These are phyloP conservation scores for Posidonia australis DNA, from an alignment of 106 monocot genomes.

Conservation along the genomic window DNA sequence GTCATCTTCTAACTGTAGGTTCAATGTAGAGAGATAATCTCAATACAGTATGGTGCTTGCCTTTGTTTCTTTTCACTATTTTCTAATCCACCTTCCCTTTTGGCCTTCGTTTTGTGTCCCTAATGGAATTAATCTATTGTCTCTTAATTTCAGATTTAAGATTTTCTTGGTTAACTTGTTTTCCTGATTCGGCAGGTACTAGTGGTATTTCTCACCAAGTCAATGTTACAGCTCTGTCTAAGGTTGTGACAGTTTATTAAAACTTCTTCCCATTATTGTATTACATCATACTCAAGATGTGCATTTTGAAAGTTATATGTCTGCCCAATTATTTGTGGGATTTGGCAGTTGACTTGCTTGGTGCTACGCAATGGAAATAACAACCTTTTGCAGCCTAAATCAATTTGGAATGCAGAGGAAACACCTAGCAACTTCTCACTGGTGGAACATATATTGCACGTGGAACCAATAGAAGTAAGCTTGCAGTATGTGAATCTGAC, in stretches of 20 bases:
- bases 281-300: neutral
- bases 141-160: constrained; percentile 3
- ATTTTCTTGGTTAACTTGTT: constrained; percentile 2
- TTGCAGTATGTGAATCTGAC: neutral
- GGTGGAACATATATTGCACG: constrained; percentile 64
- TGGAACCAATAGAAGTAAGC: constrained; percentile 74
- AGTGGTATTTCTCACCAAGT: constrained; percentile 49
- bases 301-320: too few relatives aligned
- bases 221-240: constrained; percentile 64
- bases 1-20: too few relatives aligned
- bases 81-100: neutral
- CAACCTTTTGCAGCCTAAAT: constrained; percentile 64
- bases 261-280: neutral
- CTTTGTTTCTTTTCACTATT: too few relatives aligned
- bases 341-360: constrained; percentile 71
- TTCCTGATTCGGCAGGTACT: constrained; percentile 23
- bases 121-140: neutral
- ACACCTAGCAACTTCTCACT: constrained; percentile 39
- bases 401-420: constrained; percentile 92
- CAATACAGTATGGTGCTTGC: too few relatives aligned
- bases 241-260: constrained; percentile 27
- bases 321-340: neutral
- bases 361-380: constrained; percentile 47
- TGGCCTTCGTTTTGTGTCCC: too few relatives aligned
- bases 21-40: too few relatives aligned